phyloP scores from a whole-genome alignment of 2,329 filamentous ascomycete genomes.

The Apiospora hydei region DNA sequence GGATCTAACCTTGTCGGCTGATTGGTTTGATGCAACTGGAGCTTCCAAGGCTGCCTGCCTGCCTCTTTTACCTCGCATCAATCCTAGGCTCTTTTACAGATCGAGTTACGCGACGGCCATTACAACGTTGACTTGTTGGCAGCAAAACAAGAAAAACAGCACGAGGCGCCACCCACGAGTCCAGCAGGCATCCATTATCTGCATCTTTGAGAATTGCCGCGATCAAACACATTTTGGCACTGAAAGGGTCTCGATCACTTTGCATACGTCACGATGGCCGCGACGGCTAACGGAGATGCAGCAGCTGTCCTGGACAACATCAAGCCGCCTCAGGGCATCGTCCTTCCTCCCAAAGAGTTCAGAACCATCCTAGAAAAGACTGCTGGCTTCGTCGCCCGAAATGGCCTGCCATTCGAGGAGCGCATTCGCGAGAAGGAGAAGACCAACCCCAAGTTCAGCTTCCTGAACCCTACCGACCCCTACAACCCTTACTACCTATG shows the following conservation, averaged over 20 bases:
- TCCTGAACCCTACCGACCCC: conserved; percentile 79
- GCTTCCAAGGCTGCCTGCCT: conserved; percentile 5
- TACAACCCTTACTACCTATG: conserved; percentile 91
- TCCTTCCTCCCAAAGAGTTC: conserved; percentile 89
- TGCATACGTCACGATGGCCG: conserved; percentile 41
- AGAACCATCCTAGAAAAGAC: conserved; percentile 88
- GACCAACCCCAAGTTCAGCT: conserved; percentile 89
- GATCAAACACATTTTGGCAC: background rate
- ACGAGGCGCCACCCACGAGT: background rate
- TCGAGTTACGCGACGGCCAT: background rate
- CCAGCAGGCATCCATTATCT: background rate
- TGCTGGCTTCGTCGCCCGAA: conserved; percentile 84
- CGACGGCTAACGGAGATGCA: conserved; percentile 60
- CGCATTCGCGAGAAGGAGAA: conserved; percentile 86
- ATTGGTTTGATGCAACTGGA: conserved; percentile 14
- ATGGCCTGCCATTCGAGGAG: conserved; percentile 76
- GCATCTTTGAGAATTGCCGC: background rate
- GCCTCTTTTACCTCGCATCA: conserved; percentile 14
- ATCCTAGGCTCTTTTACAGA: background rate
- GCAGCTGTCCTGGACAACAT: conserved; percentile 66
- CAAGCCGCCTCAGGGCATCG: conserved; percentile 82
- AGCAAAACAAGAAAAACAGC: conserved; percentile 3
- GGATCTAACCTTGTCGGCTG: conserved; percentile 9
- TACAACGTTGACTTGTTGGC: conserved; percentile 10
- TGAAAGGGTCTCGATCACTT: conserved; percentile 23